Conservation (phyloP, 495 filamentous ascomycete genomes). For the Podospora didyma region DNA sequence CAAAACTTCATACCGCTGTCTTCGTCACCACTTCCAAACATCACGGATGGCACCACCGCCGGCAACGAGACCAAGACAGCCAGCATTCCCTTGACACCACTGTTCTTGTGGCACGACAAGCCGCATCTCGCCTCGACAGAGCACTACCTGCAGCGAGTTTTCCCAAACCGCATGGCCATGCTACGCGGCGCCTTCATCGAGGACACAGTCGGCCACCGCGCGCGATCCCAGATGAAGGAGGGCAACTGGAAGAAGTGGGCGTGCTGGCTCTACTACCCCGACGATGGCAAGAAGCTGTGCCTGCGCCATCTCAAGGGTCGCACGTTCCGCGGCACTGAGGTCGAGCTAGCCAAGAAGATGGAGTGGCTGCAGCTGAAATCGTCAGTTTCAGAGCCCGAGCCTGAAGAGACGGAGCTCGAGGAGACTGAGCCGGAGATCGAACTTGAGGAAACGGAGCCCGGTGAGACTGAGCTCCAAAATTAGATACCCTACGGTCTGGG, state of each 20-base stretch:
- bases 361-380: constrained; percentile 21
- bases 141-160: constrained; percentile 41
- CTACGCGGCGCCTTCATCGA: constrained; percentile 44
- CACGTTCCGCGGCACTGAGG: constrained; percentile 38
- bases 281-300: constrained; percentile 33
- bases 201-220: constrained; percentile 43
- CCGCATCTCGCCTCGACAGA: constrained; percentile 40
- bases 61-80: constrained; percentile 17
- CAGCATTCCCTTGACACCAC: constrained; percentile 34
- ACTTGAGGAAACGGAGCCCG: too few relatives aligned
- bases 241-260: constrained; percentile 43
- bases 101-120: constrained; percentile 51
- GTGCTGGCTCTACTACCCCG: constrained; percentile 46
- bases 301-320: constrained; percentile 41
- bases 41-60: not conserved
- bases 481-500: too few relatives aligned
- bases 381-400: not conserved
- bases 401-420: too few relatives aligned
- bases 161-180: constrained; percentile 36
- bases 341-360: constrained; percentile 19
- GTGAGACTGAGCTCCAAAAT: too few relatives aligned
- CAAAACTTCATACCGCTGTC: constrained; percentile 33
- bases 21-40: constrained; percentile 14
- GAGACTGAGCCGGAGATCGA: too few relatives aligned
- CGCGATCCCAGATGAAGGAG: constrained; percentile 44